Evolutionary conservation across 306 rosid genomes (phyloP), one percentile per base, ranked within the genome.

Genomic region (Sicyos baderoa): DNA sequence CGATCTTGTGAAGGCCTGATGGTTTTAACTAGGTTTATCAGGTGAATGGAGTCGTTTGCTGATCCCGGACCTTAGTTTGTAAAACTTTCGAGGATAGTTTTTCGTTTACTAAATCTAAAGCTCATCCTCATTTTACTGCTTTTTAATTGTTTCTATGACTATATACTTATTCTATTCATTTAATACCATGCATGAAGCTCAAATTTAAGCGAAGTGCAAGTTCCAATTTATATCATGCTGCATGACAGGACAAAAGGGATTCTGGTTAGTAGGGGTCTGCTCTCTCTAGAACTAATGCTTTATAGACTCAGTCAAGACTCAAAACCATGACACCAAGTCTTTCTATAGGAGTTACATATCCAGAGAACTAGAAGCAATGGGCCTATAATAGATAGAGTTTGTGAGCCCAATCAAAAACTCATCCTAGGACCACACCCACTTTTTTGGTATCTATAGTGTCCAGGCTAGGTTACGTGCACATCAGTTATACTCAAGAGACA

Each of bases 1-100:
- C 27, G 81, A 74, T 50, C 77, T 75, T 16, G 9, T 85, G 59
- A 88, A 85, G 70, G 56, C 85, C n/a, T 86, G 80, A 83, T 70
- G 17, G 54, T 44, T 16, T 42, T 66, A 25, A 14, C 45, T 40
- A 5, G 65, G 10, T 25, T 25, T 15, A 29, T 6, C 11, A 59
- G 45, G 42, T 59, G 44, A 59, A 27, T 29, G 19, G 44, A 59
- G 29, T 59, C n/a, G 5, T 29, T 27, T 25, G 45, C 45, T 40
- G 45, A 40, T 40, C 65, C 37, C 13, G 45, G 65, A 59, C 65
- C 16, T 47, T n/a, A 47, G 40, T 66, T 66, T 66, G 71, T 66
- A 66, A 22, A 23, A 45, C 71, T 45, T 22, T 66, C 6, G 19
- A 66, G 40, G 14, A 42, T 9, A 66, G 32, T 22, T 47, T 65